A percentile compares a stretch with the other conserved stretches of the same genome.
Conservation (phyloP, 2,329 filamentous ascomycete species). For the Erysiphe pulchra region DNA sequence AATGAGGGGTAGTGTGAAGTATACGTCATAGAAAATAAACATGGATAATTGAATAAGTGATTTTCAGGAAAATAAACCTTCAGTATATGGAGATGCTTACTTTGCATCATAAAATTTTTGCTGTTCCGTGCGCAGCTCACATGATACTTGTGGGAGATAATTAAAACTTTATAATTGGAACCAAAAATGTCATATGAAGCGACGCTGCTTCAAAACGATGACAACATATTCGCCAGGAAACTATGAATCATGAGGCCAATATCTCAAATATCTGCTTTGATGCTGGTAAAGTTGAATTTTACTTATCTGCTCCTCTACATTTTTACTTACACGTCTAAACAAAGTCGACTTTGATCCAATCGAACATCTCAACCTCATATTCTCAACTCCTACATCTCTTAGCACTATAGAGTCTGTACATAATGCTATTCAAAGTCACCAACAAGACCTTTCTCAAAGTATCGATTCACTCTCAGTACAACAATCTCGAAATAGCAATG, state of each 20-base stretch:
- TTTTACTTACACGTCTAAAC: constrained; percentile 2
- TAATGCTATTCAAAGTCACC: constrained; percentile 44
- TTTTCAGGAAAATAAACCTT: too few species aligned
- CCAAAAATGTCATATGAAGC: too few species aligned
- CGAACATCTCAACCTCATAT: constrained; percentile 77
- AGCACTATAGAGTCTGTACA: constrained; percentile 51
- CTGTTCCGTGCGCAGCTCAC: too few species aligned
- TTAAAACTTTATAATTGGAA: too few species aligned
- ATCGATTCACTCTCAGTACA: constrained; percentile 46
- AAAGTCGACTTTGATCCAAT: constrained; percentile 74
- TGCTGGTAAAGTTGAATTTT: constrained; percentile 10
- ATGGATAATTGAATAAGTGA: too few species aligned
- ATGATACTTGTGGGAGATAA: too few species aligned
- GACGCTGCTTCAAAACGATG: too few species aligned
- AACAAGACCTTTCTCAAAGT: constrained; percentile 58
- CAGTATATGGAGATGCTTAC: too few species aligned
- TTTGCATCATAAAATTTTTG: too few species aligned
- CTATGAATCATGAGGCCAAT: neutral
- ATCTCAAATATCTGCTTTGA: constrained; percentile 5
- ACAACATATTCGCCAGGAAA: too few species aligned
- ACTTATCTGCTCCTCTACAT: constrained; percentile 1
- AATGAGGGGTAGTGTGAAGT: too few species aligned
- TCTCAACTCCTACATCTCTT: constrained; percentile 69
- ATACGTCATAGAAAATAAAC: too few species aligned
- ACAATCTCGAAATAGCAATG: constrained; percentile 65